A percentile compares a stretch with the other conserved stretches of the same genome.
These are phyloP conservation scores for Brassica cretica DNA, from an alignment of 345 rosid genomes.

Conservation along the genomic window DNA sequence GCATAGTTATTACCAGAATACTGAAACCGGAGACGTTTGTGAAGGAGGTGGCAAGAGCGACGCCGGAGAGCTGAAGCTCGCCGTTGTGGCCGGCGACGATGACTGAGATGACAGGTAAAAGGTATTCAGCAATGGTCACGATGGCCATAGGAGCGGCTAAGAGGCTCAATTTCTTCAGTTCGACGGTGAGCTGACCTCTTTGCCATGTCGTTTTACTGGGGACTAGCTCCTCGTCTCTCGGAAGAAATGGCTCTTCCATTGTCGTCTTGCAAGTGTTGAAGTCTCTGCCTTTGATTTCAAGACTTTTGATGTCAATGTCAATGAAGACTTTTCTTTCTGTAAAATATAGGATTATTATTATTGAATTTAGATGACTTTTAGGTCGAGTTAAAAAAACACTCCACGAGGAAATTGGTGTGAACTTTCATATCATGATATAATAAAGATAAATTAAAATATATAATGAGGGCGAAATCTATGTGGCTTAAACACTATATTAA, in stretches of 20 bases:
- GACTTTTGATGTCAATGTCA: constrained; percentile 9
- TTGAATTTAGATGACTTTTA: background rate
- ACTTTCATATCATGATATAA: background rate
- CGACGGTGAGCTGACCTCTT: constrained; percentile 5
- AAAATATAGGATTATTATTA: background rate
- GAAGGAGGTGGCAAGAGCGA: constrained; percentile 35
- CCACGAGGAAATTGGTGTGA: background rate
- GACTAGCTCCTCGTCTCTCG: background rate
- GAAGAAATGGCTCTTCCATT: constrained; percentile 36
- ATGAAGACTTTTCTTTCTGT: background rate
- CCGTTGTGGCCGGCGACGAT: constrained; percentile 32
- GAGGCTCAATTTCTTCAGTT: constrained; percentile 19
- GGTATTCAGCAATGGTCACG: constrained; percentile 29
- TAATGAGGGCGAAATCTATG: background rate
- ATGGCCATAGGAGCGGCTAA: constrained; percentile 36
- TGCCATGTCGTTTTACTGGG: constrained; percentile 24
- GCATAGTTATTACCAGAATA: constrained; percentile 14
- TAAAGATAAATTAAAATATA: background rate
- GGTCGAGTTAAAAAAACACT: background rate
- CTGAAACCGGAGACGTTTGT: constrained; percentile 33
- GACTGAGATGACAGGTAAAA: constrained; percentile 28
- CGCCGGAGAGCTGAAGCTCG: constrained; percentile 34
- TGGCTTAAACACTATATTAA: background rate
- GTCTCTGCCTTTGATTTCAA: constrained; percentile 3
- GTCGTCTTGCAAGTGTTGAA: background rate